phyloP scores from a whole-genome alignment of 192 early-diverging fungal species.

The Podila minutissima region DNA sequence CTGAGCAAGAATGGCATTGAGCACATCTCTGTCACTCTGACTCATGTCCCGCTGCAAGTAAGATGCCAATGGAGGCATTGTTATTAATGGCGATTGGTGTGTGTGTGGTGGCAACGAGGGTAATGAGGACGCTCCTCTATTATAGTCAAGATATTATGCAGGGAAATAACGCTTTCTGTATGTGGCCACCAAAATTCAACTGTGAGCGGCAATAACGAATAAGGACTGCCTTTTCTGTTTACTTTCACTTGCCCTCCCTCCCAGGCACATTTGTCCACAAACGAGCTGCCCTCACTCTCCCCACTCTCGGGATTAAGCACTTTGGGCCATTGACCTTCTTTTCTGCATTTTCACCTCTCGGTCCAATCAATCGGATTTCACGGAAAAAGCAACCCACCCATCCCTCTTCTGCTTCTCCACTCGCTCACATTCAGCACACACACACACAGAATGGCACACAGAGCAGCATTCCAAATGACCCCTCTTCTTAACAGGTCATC shows the following conservation, averaged over 20 bases:
- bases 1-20: conserved; percentile 21
- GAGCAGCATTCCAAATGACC: conserved; percentile 21
- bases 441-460: conserved; percentile 27
- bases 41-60: neutral
- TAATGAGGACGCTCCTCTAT: neutral
- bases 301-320: neutral
- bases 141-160: too few relatives aligned
- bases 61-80: neutral
- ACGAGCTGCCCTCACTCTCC: neutral
- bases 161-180: neutral
- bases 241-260: neutral
- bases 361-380: neutral
- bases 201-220: neutral
- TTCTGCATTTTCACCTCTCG: too few relatives aligned
- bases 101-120: neutral
- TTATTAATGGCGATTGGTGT: neutral
- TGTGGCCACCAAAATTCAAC: too few relatives aligned
- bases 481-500: conserved; percentile 36
- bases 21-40: conserved; percentile 12
- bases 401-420: neutral
- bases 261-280: neutral
- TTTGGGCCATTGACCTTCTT: too few relatives aligned
- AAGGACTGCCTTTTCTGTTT: conserved; percentile 2
- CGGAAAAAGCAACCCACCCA: neutral
- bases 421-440: neutral